These are phyloP conservation scores for Colletotrichum cereale DNA, from an alignment of 2,329 filamentous ascomycete genomes.

Conservation along the genomic window DNA sequence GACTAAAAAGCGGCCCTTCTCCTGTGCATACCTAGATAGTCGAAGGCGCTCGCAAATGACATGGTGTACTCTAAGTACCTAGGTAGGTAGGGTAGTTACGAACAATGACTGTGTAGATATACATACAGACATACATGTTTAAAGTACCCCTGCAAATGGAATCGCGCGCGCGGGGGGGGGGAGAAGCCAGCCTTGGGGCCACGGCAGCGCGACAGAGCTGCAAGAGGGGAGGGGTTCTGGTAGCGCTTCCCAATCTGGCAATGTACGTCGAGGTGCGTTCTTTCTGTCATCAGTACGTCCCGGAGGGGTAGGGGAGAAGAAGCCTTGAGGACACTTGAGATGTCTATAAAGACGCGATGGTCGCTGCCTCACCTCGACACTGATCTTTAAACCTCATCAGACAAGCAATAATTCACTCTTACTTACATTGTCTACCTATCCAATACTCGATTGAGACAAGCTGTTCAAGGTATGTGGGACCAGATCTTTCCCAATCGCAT, in stretches of 20 bases:
- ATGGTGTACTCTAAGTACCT: too few relatives aligned
- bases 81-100: background rate
- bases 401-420: background rate
- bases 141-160: background rate
- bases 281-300: background rate
- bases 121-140: background rate
- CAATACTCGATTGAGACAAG: background rate
- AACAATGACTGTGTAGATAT: background rate
- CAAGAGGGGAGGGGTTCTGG: conserved; percentile 1
- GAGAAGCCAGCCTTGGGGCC: background rate
- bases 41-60: too few relatives aligned
- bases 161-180: background rate
- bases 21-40: background rate
- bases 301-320: background rate
- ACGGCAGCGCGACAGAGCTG: background rate
- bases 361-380: background rate
- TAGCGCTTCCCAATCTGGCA: conserved; percentile 18
- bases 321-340: background rate
- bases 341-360: conserved; percentile 10
- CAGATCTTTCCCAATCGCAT: background rate
- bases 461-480: background rate
- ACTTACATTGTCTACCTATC: background rate
- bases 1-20: background rate
- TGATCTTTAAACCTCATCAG: background rate
- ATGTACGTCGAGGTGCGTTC: conserved; percentile 18